Evolutionary conservation across 2,329 filamentous ascomycete species (phyloP), one percentile per base, ranked within the genome.

Genomic region (Microsporum canis): DNA sequence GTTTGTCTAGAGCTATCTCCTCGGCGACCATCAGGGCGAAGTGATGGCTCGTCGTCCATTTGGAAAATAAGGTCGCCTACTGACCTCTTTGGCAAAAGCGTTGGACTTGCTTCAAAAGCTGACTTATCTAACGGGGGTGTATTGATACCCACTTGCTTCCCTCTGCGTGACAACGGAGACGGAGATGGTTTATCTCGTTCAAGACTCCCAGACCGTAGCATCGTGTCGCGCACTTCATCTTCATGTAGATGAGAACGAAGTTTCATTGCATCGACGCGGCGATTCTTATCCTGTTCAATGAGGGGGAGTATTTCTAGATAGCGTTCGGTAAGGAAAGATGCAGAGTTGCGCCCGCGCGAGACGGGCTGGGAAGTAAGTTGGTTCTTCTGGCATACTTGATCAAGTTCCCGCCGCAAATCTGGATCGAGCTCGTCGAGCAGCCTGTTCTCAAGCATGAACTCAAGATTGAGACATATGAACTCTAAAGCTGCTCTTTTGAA

Each of bases 401-500:
- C 90, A 2, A 99, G 80, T 60, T 96, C 89, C 2, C 82, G 68
- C 14, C 96, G 75, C n/a, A 97, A 76, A 63, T 95, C 87, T 47
- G 88, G 84, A 60, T 97, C 91, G 14, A 99, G 81, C 61, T 90
- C 87, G 65, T 95, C 88, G 2, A 99, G 80, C 14, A 92, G 80
- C 67, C 84, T 82, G 64, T 95, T 96, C 69, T 96, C 91, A 58
- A 99, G 84, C 81, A 97, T 89, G 5, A 86, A 84, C 72, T 99
- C 94, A 61, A 97, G 79, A 68, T 96, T 95, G 51, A 96, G 77
- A 68, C 91, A 96, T 27, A 96, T 84, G 70, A 96, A 99, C 71
- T 96, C 89, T 34, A 97, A 77, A 0, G 88, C 89, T 7, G 88
- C 88, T 66, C 94, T 84, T 72, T 95, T 96, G 76, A 99, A 96